These are phyloP conservation scores for Plantago lanceolata DNA, from an alignment of 305 asterid genomes.

Conservation along the genomic window DNA sequence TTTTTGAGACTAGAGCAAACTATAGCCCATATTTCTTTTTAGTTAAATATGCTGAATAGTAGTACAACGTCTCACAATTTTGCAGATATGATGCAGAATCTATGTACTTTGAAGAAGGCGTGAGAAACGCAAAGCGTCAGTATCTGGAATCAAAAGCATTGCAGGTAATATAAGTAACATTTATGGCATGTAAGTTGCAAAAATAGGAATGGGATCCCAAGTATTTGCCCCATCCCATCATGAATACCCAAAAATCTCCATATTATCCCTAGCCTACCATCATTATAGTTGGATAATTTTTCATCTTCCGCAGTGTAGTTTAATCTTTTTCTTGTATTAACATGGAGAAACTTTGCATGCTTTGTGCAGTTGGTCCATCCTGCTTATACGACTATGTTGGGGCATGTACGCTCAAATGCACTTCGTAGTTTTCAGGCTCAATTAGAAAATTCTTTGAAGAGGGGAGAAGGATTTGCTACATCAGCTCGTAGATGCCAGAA, in stretches of 20 bases:
- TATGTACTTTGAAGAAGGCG: slow-evolving; percentile 46
- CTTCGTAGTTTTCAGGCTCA: slow-evolving; percentile 39
- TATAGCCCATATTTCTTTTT: slow-evolving; percentile 2
- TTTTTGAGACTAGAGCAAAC: background rate
- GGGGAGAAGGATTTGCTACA: slow-evolving; percentile 57
- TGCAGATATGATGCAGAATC: slow-evolving; percentile 57
- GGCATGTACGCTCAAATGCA: slow-evolving; percentile 45
- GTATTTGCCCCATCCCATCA: too few species aligned
- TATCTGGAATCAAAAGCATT: slow-evolving; percentile 44
- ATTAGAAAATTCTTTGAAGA: slow-evolving; percentile 34
- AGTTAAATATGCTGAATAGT: background rate
- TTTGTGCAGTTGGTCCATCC: slow-evolving; percentile 55
- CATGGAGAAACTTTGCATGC: background rate
- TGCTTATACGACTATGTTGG: slow-evolving; percentile 43
- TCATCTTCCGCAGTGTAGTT: background rate
- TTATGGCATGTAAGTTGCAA: background rate
- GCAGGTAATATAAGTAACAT: slow-evolving; percentile 36
- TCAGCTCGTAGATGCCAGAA: slow-evolving; percentile 40
- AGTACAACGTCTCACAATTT: slow-evolving; percentile 4
- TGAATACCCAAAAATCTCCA: too few species aligned
- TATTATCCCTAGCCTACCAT: too few species aligned
- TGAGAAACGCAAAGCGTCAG: slow-evolving; percentile 46
- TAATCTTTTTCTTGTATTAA: background rate
- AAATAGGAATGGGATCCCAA: too few species aligned
- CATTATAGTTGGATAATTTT: too few species aligned